A percentile compares a stretch with the other conserved stretches of the same genome.
phyloP scores from a whole-genome alignment of 2,329 filamentous ascomycete genomes.

The Pseudocercospora eumusae region DNA sequence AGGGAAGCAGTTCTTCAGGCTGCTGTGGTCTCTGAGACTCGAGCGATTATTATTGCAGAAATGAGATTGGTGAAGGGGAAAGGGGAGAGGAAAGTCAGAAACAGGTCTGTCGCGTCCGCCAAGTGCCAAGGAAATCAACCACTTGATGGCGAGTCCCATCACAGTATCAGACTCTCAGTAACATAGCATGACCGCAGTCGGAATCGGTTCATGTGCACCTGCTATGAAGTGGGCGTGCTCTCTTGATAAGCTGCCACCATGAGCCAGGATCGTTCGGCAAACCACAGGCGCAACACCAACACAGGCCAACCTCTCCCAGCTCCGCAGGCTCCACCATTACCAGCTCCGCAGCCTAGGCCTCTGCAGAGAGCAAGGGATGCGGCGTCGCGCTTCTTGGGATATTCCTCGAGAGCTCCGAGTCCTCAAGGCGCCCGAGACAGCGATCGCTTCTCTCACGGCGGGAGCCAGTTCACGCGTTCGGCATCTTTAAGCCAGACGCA shows the following conservation, averaged over 20 bases:
- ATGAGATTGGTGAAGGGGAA: too few species aligned
- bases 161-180: too few species aligned
- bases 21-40: too few species aligned
- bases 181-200: neutral
- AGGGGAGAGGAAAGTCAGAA: too few species aligned
- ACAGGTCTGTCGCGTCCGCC: neutral
- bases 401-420: conserved; percentile 33
- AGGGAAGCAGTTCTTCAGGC: too few species aligned
- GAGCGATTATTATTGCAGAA: too few species aligned
- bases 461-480: conserved; percentile 28
- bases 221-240: conserved; percentile 1
- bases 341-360: conserved; percentile 30
- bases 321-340: conserved; percentile 27
- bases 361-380: conserved; percentile 39
- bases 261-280: conserved; percentile 6
- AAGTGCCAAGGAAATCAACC: neutral
- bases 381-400: conserved; percentile 37
- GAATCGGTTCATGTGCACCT: neutral
- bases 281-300: conserved; percentile 5
- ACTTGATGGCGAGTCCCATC: neutral
- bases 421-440: conserved; percentile 25
- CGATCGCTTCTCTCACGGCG: conserved; percentile 29
- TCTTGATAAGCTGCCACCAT: neutral
- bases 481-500: conserved; percentile 36
- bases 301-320: neutral